Evolutionary conservation across 495 filamentous ascomycete genomes (phyloP).

Genomic region (Penicillium egyptiacum): DNA sequence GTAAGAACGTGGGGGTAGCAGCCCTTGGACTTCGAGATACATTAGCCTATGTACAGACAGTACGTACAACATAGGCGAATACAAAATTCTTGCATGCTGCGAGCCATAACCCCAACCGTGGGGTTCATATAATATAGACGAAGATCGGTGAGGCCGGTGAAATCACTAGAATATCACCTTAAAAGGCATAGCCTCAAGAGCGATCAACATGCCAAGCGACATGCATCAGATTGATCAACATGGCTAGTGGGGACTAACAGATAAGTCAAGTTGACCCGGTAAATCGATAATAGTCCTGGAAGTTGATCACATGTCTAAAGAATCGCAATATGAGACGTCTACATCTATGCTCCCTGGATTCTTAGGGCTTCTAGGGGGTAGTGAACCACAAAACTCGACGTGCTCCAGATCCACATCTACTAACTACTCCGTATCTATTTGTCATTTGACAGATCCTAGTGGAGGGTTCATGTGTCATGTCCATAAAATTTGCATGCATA

Average conservation of each 20-base stretch:
- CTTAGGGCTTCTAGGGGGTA: background rate
- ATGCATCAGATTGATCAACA: conserved; percentile 34
- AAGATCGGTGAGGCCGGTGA: conserved; percentile 13
- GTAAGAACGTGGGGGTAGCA: background rate
- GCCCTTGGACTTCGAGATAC: background rate
- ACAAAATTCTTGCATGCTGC: conserved; percentile 8
- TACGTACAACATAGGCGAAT: background rate
- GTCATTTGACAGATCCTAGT: background rate
- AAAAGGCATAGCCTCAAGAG: background rate
- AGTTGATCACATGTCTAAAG: background rate
- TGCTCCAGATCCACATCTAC: background rate
- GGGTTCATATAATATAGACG: background rate
- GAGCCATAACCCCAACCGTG: conserved; percentile 3
- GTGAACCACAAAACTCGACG: background rate
- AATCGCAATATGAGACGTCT: background rate
- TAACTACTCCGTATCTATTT: background rate
- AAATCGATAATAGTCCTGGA: conserved; percentile 18
- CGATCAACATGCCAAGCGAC: conserved; percentile 24
- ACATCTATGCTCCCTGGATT: background rate
- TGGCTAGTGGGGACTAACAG: conserved; percentile 12
- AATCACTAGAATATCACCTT: background rate
- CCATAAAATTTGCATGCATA: conserved; percentile 10
- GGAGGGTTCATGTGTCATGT: conserved; percentile 13
- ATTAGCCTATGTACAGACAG: background rate
- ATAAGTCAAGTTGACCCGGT: conserved; percentile 19